Evolutionary conservation across 2,329 filamentous ascomycete species (phyloP), one percentile per base, ranked within the genome.

Genomic region (Trichoderma atroviride): DNA sequence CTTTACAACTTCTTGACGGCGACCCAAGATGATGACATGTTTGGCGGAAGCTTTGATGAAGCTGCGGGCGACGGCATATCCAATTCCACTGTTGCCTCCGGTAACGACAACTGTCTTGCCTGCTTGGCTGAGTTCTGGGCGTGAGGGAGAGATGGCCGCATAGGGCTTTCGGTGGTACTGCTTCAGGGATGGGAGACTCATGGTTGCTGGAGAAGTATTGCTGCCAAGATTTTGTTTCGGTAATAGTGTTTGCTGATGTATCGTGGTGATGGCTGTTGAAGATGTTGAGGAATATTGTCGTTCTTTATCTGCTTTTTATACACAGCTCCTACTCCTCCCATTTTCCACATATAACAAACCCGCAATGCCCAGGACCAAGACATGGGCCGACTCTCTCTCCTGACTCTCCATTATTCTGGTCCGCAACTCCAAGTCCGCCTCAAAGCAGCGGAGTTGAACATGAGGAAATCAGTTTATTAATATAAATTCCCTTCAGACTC

Each of bases 81-180:
- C 90, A 65, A 92, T 87, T 57, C 90, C 88, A 0, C 83, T 84
- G 1, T 86, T 85, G 27, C 85, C 89, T 50, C 91, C 90, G 1
- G 88, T 90, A 74, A 92, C 87, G 13, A 92, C 81, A 11, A 91
- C 86, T 1, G 84, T 89, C n/a, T 75, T 74, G 5, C 81, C 81
- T 3, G 75, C 72, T 24, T 84, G 81, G 3, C 75, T 80, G 19
- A 84, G 76, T 50, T 80, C 79, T 0, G 81, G 79, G 0, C 79
- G 77, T 1, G 70, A 64, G 0, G 82, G 78, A 0, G 74, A 77
- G 68, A 84, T 83, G 69, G 75, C 70, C 0, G 76, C 71, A 60
- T 84, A 84, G 0, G 79, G 71, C 19, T 71, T 47, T 7, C 71
- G 77, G 73, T 81, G 80, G 65, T 73, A 60, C 31, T 68, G 43